These are phyloP conservation scores for Phaseolus lunatus DNA, from an alignment of 306 rosid species.

Conservation along the genomic window DNA sequence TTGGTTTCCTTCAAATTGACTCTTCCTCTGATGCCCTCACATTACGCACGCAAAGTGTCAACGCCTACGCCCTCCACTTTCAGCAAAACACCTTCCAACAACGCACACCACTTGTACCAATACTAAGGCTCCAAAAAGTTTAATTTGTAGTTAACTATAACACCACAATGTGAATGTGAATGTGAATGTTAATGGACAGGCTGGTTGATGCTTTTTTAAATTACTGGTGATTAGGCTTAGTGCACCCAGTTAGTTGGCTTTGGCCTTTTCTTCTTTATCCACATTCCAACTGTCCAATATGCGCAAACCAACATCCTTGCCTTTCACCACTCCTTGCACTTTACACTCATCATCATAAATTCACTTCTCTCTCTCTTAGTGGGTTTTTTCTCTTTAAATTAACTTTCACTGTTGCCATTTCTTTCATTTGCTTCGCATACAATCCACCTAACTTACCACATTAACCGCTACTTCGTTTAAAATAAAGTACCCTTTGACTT, in stretches of 20 bases:
- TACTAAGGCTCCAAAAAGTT: not conserved
- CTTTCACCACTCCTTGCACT: slow-evolving; percentile 24
- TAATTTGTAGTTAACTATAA: slow-evolving; percentile 41
- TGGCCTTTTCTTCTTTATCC: slow-evolving; percentile 43
- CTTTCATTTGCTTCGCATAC: slow-evolving; percentile 45
- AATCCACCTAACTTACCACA: slow-evolving; percentile 38
- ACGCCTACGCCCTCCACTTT: slow-evolving; percentile 33
- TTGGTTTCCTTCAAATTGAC: slow-evolving; percentile 52
- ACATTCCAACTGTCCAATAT: slow-evolving; percentile 40
- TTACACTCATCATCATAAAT: slow-evolving; percentile 38
- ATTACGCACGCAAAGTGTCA: slow-evolving; percentile 54
- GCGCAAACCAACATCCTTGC: slow-evolving; percentile 15
- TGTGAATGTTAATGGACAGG: slow-evolving; percentile 31
- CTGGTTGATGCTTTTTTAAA: slow-evolving; percentile 21
- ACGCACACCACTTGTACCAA: too few relatives aligned
- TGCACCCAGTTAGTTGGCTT: slow-evolving; percentile 43
- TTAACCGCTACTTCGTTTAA: slow-evolving; percentile 28
- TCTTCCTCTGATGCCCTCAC: slow-evolving; percentile 36
- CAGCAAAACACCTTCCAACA: not conserved
- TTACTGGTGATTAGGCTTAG: slow-evolving; percentile 11
- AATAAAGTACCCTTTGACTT: slow-evolving; percentile 43
- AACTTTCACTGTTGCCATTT: slow-evolving; percentile 42
- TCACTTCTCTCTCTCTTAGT: slow-evolving; percentile 6
- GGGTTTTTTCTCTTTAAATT: slow-evolving; percentile 38
- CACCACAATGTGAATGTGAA: slow-evolving; percentile 32